phyloP scores from a whole-genome alignment of 257 asterid species.

The Cinchona pubescens region DNA sequence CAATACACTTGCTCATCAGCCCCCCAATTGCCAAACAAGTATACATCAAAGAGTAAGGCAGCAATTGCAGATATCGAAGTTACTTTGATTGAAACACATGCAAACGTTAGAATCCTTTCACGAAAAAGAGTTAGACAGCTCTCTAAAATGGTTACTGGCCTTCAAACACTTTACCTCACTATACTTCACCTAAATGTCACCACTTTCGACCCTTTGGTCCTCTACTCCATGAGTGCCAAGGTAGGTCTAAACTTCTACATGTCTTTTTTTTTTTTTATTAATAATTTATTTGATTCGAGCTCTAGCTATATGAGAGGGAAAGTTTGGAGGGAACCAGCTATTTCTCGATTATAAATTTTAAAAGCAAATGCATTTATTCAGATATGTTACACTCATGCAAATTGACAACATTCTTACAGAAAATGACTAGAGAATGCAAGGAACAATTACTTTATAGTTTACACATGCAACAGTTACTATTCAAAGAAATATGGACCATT shows the following conservation, averaged over 20 bases:
- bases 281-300: too few relatives aligned
- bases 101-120: constrained; percentile 72
- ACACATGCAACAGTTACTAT: constrained; percentile 36
- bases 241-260: constrained; percentile 30
- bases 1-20: constrained; percentile 64
- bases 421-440: constrained; percentile 79
- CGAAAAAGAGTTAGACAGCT: constrained; percentile 63
- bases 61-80: constrained; percentile 85
- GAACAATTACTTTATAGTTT: constrained; percentile 50
- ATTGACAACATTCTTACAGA: constrained; percentile 25
- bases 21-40: constrained; percentile 43
- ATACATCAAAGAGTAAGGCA: constrained; percentile 63
- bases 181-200: constrained; percentile 88
- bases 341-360: background rate
- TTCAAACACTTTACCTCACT: constrained; percentile 58
- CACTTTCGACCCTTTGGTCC: constrained; percentile 72
- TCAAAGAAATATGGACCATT: constrained; percentile 23
- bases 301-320: too few relatives aligned
- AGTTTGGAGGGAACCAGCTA: too few relatives aligned
- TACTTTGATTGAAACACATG: constrained; percentile 87
- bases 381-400: background rate
- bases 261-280: too few relatives aligned
- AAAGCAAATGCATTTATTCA: background rate
- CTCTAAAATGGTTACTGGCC: constrained; percentile 65
- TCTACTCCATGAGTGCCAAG: constrained; percentile 95